These are phyloP conservation scores for Balakata baccata DNA, from an alignment of 345 rosid species.

Conservation along the genomic window DNA sequence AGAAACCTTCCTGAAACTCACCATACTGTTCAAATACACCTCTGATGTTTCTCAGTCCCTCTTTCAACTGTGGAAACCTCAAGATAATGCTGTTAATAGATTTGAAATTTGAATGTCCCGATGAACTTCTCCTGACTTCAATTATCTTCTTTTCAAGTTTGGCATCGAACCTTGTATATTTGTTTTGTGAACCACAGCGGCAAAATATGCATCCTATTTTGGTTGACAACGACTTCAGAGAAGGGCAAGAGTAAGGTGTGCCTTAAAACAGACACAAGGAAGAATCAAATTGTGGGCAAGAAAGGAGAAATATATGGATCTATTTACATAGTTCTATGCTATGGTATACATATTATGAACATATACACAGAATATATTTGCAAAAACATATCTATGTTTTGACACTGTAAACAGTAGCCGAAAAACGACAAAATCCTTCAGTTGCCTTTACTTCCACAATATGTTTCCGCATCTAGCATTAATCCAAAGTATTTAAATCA, in stretches of 20 bases:
- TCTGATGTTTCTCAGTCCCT: constrained; percentile 62
- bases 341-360: background rate
- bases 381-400: background rate
- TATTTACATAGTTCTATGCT: background rate
- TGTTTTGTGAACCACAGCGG: constrained; percentile 48
- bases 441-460: background rate
- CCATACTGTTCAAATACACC: constrained; percentile 64
- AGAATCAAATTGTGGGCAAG: constrained; percentile 2
- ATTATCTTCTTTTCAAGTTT: constrained; percentile 68
- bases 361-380: background rate
- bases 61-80: constrained; percentile 64
- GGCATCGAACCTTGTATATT: constrained; percentile 56
- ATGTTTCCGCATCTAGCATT: background rate
- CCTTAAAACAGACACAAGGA: constrained; percentile 30
- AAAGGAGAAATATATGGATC: background rate
- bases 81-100: constrained; percentile 65
- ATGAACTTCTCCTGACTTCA: constrained; percentile 49
- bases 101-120: constrained; percentile 45
- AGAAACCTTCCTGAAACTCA: constrained; percentile 23
- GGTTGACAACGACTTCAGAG: constrained; percentile 39
- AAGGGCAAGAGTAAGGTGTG: constrained; percentile 25
- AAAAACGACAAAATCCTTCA: background rate
- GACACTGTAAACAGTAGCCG: background rate
- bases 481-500: background rate
- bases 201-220: constrained; percentile 43